These are phyloP conservation scores for Verruconis gallopava DNA, from an alignment of 2,329 filamentous ascomycete genomes.

Conservation along the genomic window DNA sequence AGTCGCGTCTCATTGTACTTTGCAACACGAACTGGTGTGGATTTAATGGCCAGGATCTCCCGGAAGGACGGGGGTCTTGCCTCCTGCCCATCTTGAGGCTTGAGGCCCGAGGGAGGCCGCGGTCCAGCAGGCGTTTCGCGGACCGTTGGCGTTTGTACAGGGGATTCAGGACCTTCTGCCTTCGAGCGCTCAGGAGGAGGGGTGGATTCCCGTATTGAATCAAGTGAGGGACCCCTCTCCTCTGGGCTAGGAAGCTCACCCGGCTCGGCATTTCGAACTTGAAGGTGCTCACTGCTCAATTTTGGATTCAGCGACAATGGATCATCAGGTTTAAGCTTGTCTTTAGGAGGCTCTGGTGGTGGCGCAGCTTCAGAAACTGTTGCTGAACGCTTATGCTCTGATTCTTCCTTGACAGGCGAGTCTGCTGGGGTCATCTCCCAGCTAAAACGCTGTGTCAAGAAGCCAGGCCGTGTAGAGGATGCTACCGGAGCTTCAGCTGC, in stretches of 20 bases:
- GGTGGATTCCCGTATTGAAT: slow-evolving; percentile 3
- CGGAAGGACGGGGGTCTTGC: slow-evolving; percentile 33
- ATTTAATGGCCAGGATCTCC: slow-evolving; percentile 61
- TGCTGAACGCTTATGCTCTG: neutral
- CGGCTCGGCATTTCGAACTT: slow-evolving; percentile 12
- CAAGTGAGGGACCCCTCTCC: slow-evolving; percentile 10
- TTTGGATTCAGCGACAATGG: slow-evolving; percentile 7
- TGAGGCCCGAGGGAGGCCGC: slow-evolving; percentile 3
- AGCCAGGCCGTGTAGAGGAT: neutral
- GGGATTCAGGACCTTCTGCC: neutral
- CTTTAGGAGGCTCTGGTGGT: neutral
- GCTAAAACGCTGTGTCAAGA: slow-evolving; percentile 1
- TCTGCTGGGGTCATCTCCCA: slow-evolving; percentile 1
- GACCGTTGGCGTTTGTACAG: neutral
- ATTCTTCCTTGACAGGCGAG: neutral
- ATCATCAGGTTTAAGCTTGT: slow-evolving; percentile 4
- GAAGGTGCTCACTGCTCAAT: slow-evolving; percentile 10
- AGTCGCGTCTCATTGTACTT: slow-evolving; percentile 61
- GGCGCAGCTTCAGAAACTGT: neutral
- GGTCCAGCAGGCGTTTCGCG: neutral
- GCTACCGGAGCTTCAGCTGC: neutral
- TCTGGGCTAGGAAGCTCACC: slow-evolving; percentile 9
- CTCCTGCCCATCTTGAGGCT: slow-evolving; percentile 5
- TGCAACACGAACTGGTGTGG: slow-evolving; percentile 53
- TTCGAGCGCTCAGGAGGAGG: neutral